A percentile compares a stretch with the other conserved stretches of the same genome.
These are phyloP conservation scores for Penicillium thymicola DNA, from an alignment of 2,329 filamentous ascomycete species.

Conservation along the genomic window DNA sequence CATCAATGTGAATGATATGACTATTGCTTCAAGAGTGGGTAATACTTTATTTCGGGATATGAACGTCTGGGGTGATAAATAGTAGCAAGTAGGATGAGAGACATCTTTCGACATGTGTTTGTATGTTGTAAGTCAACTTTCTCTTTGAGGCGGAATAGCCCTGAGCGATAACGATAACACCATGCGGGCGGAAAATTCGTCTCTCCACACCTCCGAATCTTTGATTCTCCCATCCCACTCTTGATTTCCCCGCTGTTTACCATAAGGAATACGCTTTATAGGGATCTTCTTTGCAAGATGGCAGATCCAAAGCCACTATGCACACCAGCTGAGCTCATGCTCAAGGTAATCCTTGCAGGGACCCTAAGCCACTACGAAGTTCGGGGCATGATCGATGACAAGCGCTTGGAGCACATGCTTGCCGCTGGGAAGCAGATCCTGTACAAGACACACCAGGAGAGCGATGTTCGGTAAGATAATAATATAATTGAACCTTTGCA, in stretches of 20 bases:
- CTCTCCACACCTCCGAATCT: constrained; percentile 9
- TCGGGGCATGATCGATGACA: constrained; percentile 58
- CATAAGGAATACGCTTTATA: neutral
- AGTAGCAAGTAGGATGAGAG: too few species aligned
- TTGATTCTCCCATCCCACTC: constrained; percentile 8
- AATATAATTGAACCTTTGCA: neutral
- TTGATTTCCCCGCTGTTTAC: constrained; percentile 1
- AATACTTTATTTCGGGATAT: too few species aligned
- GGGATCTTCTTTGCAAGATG: constrained; percentile 22
- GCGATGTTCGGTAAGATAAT: constrained; percentile 49
- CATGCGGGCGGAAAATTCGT: constrained; percentile 11
- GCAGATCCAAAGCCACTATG: constrained; percentile 39
- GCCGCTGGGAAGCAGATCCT: constrained; percentile 60
- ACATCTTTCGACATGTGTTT: too few species aligned
- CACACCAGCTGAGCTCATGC: constrained; percentile 46
- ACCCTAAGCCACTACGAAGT: constrained; percentile 59
- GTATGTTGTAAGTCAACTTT: too few species aligned
- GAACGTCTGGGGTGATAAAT: too few species aligned
- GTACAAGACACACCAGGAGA: constrained; percentile 55
- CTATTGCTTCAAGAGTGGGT: too few species aligned
- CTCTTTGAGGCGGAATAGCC: neutral
- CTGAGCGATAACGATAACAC: neutral
- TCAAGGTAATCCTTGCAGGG: constrained; percentile 48
- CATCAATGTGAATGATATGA: too few species aligned
- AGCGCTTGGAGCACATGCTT: constrained; percentile 56